These are phyloP conservation scores for Xylaria multiplex DNA, from an alignment of 2,329 filamentous ascomycete genomes.

Conservation along the genomic window DNA sequence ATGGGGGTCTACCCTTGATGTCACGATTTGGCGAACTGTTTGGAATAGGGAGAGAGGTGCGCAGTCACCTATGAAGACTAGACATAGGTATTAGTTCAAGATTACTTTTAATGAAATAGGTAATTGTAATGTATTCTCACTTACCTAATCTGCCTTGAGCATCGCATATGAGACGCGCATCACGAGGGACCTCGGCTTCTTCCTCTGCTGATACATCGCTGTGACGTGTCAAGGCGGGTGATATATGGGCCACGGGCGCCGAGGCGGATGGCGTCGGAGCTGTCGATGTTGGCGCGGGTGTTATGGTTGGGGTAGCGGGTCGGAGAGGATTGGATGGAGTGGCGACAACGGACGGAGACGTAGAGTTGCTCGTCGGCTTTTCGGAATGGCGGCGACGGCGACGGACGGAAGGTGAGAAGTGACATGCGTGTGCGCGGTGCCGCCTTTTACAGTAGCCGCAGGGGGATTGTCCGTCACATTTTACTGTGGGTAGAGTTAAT, in stretches of 20 bases:
- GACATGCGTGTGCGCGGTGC: conserved; percentile 56
- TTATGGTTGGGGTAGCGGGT: conserved; percentile 8
- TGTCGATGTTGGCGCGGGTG: conserved; percentile 6
- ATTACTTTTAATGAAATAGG: neutral
- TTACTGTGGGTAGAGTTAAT: conserved; percentile 49
- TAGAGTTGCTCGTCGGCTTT: conserved; percentile 34
- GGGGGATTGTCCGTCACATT: conserved; percentile 64
- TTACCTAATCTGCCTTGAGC: conserved; percentile 61
- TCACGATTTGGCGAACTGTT: conserved; percentile 63
- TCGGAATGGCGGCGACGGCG: conserved; percentile 53
- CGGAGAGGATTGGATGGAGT: conserved; percentile 8
- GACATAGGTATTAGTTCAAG: neutral
- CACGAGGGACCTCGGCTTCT: conserved; percentile 64
- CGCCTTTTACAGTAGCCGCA: conserved; percentile 61
- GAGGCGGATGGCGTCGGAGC: conserved; percentile 4
- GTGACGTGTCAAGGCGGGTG: conserved; percentile 34
- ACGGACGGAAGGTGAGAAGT: conserved; percentile 57
- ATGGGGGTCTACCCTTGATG: conserved; percentile 57
- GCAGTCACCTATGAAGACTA: conserved; percentile 65
- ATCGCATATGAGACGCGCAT: conserved; percentile 62
- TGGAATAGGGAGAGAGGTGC: conserved; percentile 67
- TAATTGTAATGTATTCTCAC: conserved; percentile 6
- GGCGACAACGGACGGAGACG: conserved; percentile 26
- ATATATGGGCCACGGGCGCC: neutral
- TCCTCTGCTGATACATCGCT: conserved; percentile 54